Evolutionary conservation across 352 stramenopile genomes (phyloP), one percentile per base, ranked within the genome.

Genomic region (Halophytophthora batemanensis): DNA sequence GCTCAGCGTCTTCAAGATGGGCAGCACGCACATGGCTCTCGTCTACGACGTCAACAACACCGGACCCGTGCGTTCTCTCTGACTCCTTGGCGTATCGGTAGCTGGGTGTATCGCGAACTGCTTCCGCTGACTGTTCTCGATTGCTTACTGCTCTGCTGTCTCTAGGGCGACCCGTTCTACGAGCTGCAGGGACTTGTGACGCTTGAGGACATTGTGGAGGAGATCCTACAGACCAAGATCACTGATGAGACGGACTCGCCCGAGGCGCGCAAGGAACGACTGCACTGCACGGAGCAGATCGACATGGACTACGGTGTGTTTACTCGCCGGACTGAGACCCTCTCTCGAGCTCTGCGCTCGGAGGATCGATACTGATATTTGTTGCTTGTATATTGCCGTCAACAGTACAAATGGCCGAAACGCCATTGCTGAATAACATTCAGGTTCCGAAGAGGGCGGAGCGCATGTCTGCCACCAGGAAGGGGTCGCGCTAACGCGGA

Each of bases 201-300:
- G 4, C 66, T 99, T 23, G 95, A 99, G 69, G 97, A 99, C 69
- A 98, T 99, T 44, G 93, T 99, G 39, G 95, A 99, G 62, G 89
- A 98, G 53, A 99, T 99, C 57, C 68, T 99, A 31, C 78, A 91
- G 55, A 90, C 96, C 60, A 95, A 98, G 62, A 98, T 99, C 57
- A 77, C 92, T 3, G 96, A 98, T 57, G 96, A 98, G 63, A 98
- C 87, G 17, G 90, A 98, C 65, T 84, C 70, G 15, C 54, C 42
- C 15, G 69, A 77, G 3, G 74, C 69, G 5, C 54, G 50, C 13
- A 68, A 58, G n/a, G 71, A 77, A 37, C 71, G 77, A 8, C 68
- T 73, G 47, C 66, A 69, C 43, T 76, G 70, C 52, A 77, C 69
- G 0, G 62, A 86, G 39, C 74, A 77, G 35, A 86, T 87, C 31